Conservation (phyloP, 306 rosid species). For the Coriaria nepalensis region DNA sequence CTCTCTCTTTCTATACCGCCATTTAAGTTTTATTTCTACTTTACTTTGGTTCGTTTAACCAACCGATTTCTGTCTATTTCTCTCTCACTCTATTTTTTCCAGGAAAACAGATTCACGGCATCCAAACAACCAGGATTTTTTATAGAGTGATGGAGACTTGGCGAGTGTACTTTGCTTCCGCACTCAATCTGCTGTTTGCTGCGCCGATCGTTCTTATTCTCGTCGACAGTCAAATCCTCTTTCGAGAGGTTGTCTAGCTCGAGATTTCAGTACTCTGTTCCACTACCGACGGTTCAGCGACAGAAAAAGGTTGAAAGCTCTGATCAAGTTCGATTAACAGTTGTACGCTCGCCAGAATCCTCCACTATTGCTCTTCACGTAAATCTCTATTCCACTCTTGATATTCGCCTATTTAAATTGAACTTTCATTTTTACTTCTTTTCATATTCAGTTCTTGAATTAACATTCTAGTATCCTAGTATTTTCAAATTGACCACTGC, state of each 20-base stretch:
- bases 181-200: conserved; percentile 6
- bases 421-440: too few relatives aligned
- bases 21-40: too few relatives aligned
- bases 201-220: conserved; percentile 4
- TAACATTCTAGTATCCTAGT: too few relatives aligned
- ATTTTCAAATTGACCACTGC: too few relatives aligned
- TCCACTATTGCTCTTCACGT: not conserved
- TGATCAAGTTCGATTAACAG: not conserved
- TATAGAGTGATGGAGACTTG: conserved; percentile 1
- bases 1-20: too few relatives aligned
- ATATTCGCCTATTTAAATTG: too few relatives aligned
- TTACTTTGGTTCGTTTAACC: too few relatives aligned
- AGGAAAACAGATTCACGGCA: conserved; percentile 5
- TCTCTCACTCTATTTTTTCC: conserved; percentile 2
- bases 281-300: conserved; percentile 11
- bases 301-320: not conserved
- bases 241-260: not conserved
- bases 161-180: not conserved
- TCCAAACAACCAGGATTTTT: conserved; percentile 5
- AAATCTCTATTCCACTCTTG: not conserved
- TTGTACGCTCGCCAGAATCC: not conserved
- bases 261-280: not conserved
- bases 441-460: too few relatives aligned
- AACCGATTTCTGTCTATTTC: not conserved
- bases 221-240: too few relatives aligned